Evolutionary conservation across 2,329 filamentous ascomycete species (phyloP).

Genomic region (Cadophora luteo-olivacea): DNA sequence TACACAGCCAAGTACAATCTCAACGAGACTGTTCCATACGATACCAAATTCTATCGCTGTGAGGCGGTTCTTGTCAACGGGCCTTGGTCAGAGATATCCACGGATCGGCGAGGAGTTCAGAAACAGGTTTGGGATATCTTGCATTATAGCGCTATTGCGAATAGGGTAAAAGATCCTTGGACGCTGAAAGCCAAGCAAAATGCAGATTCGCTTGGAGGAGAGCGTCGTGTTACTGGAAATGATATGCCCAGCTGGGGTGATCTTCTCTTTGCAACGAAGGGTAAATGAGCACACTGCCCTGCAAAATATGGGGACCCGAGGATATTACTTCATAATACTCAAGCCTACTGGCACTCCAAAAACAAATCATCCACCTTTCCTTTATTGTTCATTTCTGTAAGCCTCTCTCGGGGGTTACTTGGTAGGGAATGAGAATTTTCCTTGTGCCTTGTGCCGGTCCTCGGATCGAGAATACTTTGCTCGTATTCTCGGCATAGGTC

Average conservation of each 20-base stretch:
- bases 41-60: conserved; percentile 48
- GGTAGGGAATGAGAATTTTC: too few species aligned
- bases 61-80: conserved; percentile 50
- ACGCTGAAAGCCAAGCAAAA: neutral
- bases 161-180: neutral
- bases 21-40: conserved; percentile 45
- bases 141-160: neutral
- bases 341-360: neutral
- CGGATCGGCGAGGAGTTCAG: neutral
- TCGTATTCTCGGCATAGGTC: too few species aligned
- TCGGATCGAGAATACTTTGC: too few species aligned
- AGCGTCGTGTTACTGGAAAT: conserved; percentile 2
- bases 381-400: too few species aligned
- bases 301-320: neutral
- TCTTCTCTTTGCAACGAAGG: conserved; percentile 36
- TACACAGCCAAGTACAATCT: conserved; percentile 51
- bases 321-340: neutral
- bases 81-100: conserved; percentile 42
- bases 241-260: conserved; percentile 45
- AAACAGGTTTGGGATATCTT: conserved; percentile 11
- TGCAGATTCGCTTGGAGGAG: neutral
- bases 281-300: neutral
- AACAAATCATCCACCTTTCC: too few species aligned
- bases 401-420: too few species aligned
- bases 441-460: too few species aligned